phyloP scores from a whole-genome alignment of 768 basidiomycete genomes.

The Amylocystis lapponica region DNA sequence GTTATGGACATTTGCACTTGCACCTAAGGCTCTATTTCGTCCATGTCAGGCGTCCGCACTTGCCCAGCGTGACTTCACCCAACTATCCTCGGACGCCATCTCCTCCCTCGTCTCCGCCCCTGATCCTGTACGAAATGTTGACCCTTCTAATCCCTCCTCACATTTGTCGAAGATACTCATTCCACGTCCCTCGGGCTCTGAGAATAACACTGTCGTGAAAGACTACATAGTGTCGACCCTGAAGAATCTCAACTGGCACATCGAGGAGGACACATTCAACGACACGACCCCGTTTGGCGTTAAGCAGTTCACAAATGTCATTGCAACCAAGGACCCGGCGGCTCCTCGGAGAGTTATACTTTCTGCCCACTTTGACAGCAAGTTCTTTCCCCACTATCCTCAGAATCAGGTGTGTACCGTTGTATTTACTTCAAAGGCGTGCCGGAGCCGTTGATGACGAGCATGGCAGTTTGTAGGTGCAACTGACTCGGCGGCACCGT shows the following conservation, averaged over 20 bases:
- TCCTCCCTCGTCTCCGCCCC: conserved; percentile 43
- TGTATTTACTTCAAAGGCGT: background rate
- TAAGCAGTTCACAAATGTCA: conserved; percentile 81
- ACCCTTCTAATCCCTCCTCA: conserved; percentile 57
- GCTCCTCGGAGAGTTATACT: conserved; percentile 78
- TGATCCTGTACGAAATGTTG: conserved; percentile 64
- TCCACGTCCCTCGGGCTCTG: conserved; percentile 72
- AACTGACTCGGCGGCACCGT: conserved; percentile 94
- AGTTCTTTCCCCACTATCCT: conserved; percentile 70
- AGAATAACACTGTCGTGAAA: conserved; percentile 76
- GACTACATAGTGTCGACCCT: conserved; percentile 75
- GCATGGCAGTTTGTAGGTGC: conserved; percentile 84
- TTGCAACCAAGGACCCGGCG: conserved; percentile 90
- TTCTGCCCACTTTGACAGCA: conserved; percentile 93
- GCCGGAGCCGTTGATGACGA: background rate
- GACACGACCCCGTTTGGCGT: conserved; percentile 76
- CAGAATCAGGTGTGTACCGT: conserved; percentile 68
- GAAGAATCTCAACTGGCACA: conserved; percentile 73
- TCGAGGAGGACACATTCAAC: conserved; percentile 80
- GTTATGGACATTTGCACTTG: too few relatives aligned
- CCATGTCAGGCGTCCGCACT: conserved; percentile 27
- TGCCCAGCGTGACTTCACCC: conserved; percentile 30
- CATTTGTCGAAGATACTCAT: conserved; percentile 83
- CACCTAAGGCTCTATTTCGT: too few relatives aligned
- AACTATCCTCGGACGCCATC: conserved; percentile 49